Base-by-base conservation (phyloP, 83 land plant species). In the Diphasiastrum complanatum region DNA sequence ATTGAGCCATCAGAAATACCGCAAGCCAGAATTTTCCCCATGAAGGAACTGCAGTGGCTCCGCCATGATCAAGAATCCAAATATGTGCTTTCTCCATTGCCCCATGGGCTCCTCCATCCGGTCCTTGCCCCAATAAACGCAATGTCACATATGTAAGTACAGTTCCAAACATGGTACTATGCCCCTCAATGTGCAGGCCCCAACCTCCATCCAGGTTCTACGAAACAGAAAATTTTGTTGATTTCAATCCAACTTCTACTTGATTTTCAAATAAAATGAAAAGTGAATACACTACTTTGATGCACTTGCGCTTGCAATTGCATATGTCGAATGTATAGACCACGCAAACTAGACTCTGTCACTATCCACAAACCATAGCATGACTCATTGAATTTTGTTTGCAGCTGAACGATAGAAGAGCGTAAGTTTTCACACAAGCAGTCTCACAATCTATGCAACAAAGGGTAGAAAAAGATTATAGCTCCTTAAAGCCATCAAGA, bases 181-280 rank as follows among this genome's bases (percentile, higher is more conserved):
- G 43, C 43, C 43, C 43, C 16, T 40, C 43, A 40, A 40, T 40
- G 16, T 40, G 43, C 43, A 40, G 16, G 43, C 43, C 43, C 43
- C 43, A 40, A 40, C 43, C 43, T 8, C 43, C 43, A 40, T 40
- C 43, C 16, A 8, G 12, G 16, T 40, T 40, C 43, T 40, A 16
- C 43, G 16, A 8, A 16, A 40, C 16, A 8, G 8, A 8, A 8
- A 8, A 40, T 8, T 8, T 40, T 16, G 16, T 16, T 8, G 16
- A 40, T 40, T 16, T 16, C n/a, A n/a, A n/a, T n/a, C n/a, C n/a
- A n/a, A n/a, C n/a, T n/a, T n/a, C n/a, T n/a, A n/a, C n/a, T n/a
- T n/a, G n/a, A n/a, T n/a, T n/a, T n/a, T n/a, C n/a, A n/a, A n/a
- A n/a, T n/a, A n/a, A n/a, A n/a, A n/a, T n/a, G n/a, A n/a, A n/a